These are phyloP conservation scores for Ceratonia siliqua DNA, from an alignment of 306 rosid genomes.

Conservation along the genomic window DNA sequence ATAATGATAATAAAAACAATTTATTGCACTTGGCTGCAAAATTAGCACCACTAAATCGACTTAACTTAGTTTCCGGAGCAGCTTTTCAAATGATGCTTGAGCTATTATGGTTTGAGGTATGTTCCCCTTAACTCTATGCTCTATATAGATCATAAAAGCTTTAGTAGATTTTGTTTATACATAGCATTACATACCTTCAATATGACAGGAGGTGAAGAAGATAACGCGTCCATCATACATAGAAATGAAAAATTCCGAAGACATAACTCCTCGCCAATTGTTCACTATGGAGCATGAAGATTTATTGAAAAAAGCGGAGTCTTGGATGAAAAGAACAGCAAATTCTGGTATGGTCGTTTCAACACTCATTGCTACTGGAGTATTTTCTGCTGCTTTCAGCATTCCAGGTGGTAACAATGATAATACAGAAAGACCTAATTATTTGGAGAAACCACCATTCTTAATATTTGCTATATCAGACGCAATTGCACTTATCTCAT, in stretches of 20 bases:
- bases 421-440: slow-evolving; percentile 31
- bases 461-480: slow-evolving; percentile 40
- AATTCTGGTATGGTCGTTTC: slow-evolving; percentile 46
- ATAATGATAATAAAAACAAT: slow-evolving; percentile 27
- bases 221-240: slow-evolving; percentile 25
- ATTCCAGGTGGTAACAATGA: slow-evolving; percentile 44
- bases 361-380: slow-evolving; percentile 46
- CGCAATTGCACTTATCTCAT: slow-evolving; percentile 47
- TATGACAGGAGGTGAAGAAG: slow-evolving; percentile 49
- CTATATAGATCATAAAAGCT: not conserved
- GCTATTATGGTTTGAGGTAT: slow-evolving; percentile 51
- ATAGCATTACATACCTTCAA: not conserved
- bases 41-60: slow-evolving; percentile 37
- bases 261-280: slow-evolving; percentile 39
- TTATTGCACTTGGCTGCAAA: slow-evolving; percentile 46
- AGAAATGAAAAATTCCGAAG: slow-evolving; percentile 34
- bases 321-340: slow-evolving; percentile 55
- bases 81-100: slow-evolving; percentile 52
- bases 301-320: slow-evolving; percentile 41
- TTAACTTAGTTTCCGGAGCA: slow-evolving; percentile 36
- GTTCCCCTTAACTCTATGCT: not conserved
- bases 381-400: slow-evolving; percentile 45
- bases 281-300: slow-evolving; percentile 39
- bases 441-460: slow-evolving; percentile 28
- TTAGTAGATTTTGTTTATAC: not conserved